phyloP scores from a whole-genome alignment of 352 stramenopile species.

The Thraustochytrium sp. region DNA sequence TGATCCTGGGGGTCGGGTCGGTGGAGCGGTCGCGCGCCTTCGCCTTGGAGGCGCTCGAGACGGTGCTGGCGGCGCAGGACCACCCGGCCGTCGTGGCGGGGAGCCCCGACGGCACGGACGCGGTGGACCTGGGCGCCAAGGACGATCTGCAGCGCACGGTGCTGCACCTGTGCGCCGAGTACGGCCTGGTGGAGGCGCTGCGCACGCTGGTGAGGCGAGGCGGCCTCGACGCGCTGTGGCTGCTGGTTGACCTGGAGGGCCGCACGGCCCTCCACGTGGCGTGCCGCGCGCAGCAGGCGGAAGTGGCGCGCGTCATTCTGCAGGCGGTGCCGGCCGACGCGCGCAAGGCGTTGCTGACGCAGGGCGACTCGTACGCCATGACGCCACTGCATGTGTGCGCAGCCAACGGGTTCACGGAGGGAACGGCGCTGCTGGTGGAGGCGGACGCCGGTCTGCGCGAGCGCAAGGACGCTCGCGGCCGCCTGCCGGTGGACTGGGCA shows the following conservation, averaged over 20 bases:
- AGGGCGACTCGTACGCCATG: conserved; percentile 56
- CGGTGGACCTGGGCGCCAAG: neutral
- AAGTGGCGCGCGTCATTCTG: neutral
- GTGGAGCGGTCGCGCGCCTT: conserved; percentile 50
- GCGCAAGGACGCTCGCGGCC: conserved; percentile 46
- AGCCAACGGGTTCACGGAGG: conserved; percentile 54
- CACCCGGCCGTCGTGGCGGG: neutral
- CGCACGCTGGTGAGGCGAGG: neutral
- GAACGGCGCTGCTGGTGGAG: conserved; percentile 57
- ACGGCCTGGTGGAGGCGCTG: neutral
- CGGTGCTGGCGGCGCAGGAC: neutral
- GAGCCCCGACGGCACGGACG: neutral
- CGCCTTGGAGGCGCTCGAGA: conserved; percentile 44
- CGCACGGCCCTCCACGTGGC: conserved; percentile 63
- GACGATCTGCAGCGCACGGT: neutral
- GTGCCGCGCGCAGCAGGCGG: conserved; percentile 59
- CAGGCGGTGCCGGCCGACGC: neutral
- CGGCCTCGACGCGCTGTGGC: neutral
- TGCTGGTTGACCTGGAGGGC: conserved; percentile 55
- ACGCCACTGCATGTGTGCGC: conserved; percentile 66
- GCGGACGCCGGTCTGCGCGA: conserved; percentile 40
- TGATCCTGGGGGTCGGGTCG: neutral
- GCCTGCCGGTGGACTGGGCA: conserved; percentile 13
- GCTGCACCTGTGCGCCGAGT: conserved; percentile 25
- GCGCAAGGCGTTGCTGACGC: conserved; percentile 49